Evolutionary conservation across 2,329 filamentous ascomycete genomes (phyloP).

Genomic region (Fusarium torulosum): DNA sequence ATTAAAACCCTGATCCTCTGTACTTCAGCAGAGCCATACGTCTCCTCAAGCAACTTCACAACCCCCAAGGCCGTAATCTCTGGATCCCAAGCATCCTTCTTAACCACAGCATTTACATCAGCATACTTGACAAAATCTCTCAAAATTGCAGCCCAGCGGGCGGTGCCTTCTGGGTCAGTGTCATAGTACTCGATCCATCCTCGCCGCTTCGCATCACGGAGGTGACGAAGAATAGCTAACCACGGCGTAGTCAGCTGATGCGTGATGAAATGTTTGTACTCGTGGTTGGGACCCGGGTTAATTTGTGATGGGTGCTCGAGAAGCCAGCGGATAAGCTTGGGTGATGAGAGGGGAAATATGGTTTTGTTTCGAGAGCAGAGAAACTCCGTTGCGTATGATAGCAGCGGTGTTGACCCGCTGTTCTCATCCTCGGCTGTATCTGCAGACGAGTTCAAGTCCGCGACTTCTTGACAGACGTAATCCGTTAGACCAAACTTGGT

Average conservation of each 20-base stretch:
- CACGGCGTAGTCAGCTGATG: conserved; percentile 2
- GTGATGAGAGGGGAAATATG: conserved; percentile 14
- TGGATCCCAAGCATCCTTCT: conserved; percentile 15
- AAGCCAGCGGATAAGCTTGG: conserved; percentile 3
- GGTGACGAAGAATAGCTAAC: conserved; percentile 11
- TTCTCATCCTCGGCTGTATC: not conserved
- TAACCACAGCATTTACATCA: not conserved
- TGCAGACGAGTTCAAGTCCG: not conserved
- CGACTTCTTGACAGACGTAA: conserved; percentile 15
- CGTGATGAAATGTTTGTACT: conserved; percentile 20
- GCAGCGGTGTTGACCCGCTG: not conserved
- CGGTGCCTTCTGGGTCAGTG: conserved; percentile 7
- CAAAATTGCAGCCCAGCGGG: conserved; percentile 10
- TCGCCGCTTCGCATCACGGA: conserved; percentile 18
- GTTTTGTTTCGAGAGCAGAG: conserved; percentile 23
- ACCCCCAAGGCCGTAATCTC: conserved; percentile 12
- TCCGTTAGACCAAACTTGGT: conserved; percentile 2
- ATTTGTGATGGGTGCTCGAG: not conserved
- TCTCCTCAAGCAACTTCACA: conserved; percentile 8
- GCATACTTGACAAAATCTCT: not conserved
- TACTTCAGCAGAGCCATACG: conserved; percentile 7
- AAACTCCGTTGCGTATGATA: conserved; percentile 20
- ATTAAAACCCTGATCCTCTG: not conserved
- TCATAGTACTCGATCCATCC: conserved; percentile 21
- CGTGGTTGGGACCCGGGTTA: conserved; percentile 8